Evolutionary conservation across 768 basidiomycete genomes (phyloP).

Genomic region (Hortiboletus flavorubellus): DNA sequence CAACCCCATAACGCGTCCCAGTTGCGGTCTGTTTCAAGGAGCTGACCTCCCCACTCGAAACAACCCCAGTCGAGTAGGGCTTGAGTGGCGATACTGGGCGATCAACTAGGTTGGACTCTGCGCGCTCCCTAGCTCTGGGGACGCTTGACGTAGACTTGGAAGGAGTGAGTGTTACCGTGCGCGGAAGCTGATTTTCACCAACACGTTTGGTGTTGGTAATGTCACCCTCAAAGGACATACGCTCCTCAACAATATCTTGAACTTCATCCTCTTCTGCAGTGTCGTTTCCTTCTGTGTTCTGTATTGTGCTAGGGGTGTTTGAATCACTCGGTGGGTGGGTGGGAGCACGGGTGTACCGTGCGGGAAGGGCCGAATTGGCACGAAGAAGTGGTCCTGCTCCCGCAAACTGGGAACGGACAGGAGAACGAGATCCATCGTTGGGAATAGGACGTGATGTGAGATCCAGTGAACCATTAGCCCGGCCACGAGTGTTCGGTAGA

Average conservation of each 20-base stretch:
- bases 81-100: conserved; percentile 25
- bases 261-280: conserved; percentile 26
- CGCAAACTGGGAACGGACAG: conserved; percentile 27
- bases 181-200: conserved; percentile 45
- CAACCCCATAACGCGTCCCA: conserved; percentile 66
- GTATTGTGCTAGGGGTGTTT: conserved; percentile 1
- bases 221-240: conserved; percentile 25
- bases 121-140: conserved; percentile 2
- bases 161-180: conserved; percentile 51
- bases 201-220: conserved; percentile 47
- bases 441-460: conserved; percentile 15
- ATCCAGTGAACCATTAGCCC: conserved; percentile 25
- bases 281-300: conserved; percentile 26
- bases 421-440: conserved; percentile 24
- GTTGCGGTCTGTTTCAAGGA: conserved; percentile 47
- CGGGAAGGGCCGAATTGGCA: conserved; percentile 41
- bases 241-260: conserved; percentile 28
- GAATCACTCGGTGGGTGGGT: conserved; percentile 13
- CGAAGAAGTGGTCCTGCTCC: conserved; percentile 34
- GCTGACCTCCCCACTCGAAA: conserved; percentile 4
- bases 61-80: conserved; percentile 20
- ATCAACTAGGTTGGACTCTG: conserved; percentile 11
- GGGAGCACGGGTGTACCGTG: conserved; percentile 30
- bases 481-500: conserved; percentile 26
- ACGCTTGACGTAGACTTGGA: conserved; percentile 20